Evolutionary conservation across 768 basidiomycete genomes (phyloP).

Genomic region (Peribolospora baueri): DNA sequence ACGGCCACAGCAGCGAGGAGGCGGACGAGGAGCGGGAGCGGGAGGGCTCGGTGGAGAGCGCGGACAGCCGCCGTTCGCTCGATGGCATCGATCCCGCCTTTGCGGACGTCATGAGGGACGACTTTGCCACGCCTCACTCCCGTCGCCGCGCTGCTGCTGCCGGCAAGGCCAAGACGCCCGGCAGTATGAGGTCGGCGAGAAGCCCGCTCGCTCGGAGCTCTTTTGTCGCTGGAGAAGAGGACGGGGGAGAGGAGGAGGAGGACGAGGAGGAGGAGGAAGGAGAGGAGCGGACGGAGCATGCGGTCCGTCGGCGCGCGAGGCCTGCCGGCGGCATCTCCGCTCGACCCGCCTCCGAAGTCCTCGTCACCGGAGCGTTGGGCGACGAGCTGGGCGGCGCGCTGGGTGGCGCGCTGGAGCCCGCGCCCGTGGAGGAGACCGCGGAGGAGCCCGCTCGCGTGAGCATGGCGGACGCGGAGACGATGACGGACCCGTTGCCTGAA

Average conservation of each 20-base stretch:
- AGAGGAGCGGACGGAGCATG: no score
- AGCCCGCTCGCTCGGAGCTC: no score
- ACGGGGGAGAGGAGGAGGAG: no score
- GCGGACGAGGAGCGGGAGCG: conserved; percentile 2
- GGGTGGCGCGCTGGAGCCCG: background rate
- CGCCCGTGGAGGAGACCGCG: background rate
- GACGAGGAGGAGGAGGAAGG: no score
- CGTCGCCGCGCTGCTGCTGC: conserved; percentile 21
- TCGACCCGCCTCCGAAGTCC: no score
- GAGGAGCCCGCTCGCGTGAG: background rate
- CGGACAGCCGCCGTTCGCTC: background rate
- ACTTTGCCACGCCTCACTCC: conserved; percentile 29
- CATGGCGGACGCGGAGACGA: background rate
- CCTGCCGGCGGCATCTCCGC: no score
- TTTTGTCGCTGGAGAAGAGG: no score
- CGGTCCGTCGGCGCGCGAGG: no score
- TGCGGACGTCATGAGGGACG: conserved; percentile 39
- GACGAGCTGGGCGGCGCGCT: conserved; percentile 4
- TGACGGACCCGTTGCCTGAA: conserved; percentile 7
- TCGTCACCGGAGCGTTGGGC: conserved; percentile 19
- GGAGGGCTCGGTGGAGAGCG: background rate
- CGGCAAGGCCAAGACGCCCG: conserved; percentile 24
- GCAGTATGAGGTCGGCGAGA: no score
- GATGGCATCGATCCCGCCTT: conserved; percentile 51
- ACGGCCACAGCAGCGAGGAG: conserved; percentile 4